phyloP scores from a whole-genome alignment of 257 asterid species.

The Linaria vulgaris region DNA sequence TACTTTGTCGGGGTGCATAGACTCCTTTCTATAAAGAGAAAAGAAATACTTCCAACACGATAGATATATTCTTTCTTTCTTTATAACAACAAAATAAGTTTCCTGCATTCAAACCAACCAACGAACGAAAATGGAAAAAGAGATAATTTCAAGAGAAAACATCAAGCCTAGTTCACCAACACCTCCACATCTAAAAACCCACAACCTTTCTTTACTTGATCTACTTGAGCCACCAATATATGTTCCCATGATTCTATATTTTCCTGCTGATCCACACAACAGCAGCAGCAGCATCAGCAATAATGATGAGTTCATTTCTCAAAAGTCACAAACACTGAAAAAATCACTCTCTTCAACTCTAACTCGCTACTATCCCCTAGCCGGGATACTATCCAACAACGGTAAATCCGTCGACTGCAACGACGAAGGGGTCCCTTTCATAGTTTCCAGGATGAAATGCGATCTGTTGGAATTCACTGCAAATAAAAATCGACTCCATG shows the following conservation, averaged over 20 bases:
- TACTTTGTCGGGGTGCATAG: too few relatives aligned
- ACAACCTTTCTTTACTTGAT: conserved; percentile 45
- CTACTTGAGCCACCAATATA: conserved; percentile 44
- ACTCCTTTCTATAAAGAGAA: too few relatives aligned
- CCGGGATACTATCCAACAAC: conserved; percentile 40
- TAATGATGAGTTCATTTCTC: conserved; percentile 8
- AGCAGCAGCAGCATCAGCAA: too few relatives aligned
- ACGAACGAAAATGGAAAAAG: conserved; percentile 31
- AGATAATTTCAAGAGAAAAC: conserved; percentile 41
- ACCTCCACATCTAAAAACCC: conserved; percentile 29
- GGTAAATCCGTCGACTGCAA: conserved; percentile 40
- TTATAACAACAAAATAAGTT: too few relatives aligned
- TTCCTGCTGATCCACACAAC: too few relatives aligned
- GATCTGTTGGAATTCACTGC: conserved; percentile 28
- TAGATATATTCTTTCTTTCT: too few relatives aligned
- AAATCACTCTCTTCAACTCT: conserved; percentile 39
- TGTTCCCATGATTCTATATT: conserved; percentile 41
- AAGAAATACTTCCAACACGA: too few relatives aligned
- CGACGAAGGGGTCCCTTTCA: conserved; percentile 40
- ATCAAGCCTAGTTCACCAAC: conserved; percentile 52
- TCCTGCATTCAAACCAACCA: too few relatives aligned
- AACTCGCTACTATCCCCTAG: conserved; percentile 43
- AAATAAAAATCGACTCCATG: conserved; percentile 28
- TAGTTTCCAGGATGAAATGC: conserved; percentile 25
- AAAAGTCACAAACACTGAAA: conserved; percentile 27